These are phyloP conservation scores for Nematocida major DNA, from an alignment of 371 early-diverging fungal genomes.

Conservation along the genomic window DNA sequence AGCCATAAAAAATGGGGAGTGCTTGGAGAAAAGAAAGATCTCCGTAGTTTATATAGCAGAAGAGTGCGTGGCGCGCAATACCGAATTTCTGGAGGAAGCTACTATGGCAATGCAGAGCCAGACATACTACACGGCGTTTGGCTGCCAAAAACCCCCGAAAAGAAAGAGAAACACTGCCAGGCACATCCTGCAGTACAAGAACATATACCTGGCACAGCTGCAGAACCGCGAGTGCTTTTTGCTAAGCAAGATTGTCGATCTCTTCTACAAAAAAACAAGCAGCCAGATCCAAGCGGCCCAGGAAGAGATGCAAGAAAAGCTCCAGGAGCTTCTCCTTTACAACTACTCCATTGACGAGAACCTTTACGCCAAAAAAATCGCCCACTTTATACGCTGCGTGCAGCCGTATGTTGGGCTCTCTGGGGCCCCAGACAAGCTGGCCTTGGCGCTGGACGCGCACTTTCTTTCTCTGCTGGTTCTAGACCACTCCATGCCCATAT, in stretches of 20 bases:
- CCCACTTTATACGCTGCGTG: background rate
- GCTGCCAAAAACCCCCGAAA: background rate
- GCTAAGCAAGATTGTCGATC: background rate
- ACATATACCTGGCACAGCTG: background rate
- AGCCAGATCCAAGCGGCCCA: background rate
- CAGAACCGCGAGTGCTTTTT: background rate
- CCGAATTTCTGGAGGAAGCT: too few species aligned
- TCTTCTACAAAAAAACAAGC: background rate
- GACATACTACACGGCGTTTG: background rate
- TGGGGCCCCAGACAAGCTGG: background rate
- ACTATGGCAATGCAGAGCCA: background rate
- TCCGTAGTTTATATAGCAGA: too few species aligned
- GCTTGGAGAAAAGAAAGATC: too few species aligned
- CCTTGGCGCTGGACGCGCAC: background rate
- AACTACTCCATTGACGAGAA: background rate
- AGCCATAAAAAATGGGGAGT: too few species aligned
- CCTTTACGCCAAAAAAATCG: background rate
- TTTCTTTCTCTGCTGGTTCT: conserved; percentile 1
- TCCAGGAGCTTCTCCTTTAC: background rate
- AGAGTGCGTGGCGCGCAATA: too few species aligned
- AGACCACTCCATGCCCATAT: background rate
- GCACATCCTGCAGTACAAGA: background rate
- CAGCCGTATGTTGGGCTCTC: background rate
- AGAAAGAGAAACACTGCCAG: background rate
- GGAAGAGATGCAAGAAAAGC: background rate